A percentile compares a stretch with the other conserved stretches of the same genome.
phyloP scores from a whole-genome alignment of 139 green algal species.

The Closterium sp. region DNA sequence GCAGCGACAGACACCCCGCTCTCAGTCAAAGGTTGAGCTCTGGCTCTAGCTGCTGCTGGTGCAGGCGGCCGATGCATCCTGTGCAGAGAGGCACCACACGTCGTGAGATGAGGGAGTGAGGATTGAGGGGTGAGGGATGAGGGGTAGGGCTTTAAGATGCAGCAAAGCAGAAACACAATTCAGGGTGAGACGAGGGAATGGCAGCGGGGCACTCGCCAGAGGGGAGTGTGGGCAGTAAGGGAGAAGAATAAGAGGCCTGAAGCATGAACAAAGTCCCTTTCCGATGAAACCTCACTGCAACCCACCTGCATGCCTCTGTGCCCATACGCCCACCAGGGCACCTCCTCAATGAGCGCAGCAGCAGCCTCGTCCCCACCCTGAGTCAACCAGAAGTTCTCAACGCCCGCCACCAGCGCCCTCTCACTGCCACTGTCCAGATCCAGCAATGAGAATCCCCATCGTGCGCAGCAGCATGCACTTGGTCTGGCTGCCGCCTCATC shows the following conservation, averaged over 20 bases:
- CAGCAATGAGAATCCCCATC: constrained; percentile 77
- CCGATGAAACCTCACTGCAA: constrained; percentile 49
- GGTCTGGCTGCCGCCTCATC: constrained; percentile 38
- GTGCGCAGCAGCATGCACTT: constrained; percentile 78
- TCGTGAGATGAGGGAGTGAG: no score
- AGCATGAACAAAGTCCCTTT: no score
- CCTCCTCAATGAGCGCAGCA: constrained; percentile 60
- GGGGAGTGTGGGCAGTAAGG: no score
- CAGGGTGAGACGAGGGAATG: no score
- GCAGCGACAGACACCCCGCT: no score
- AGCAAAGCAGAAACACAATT: no score
- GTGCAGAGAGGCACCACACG: constrained; percentile 7
- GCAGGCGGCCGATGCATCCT: neutral
- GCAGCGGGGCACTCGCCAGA: no score
- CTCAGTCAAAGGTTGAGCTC: constrained; percentile 95
- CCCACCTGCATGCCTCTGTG: constrained; percentile 85
- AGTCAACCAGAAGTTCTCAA: constrained; percentile 55
- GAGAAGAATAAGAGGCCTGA: no score
- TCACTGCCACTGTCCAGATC: constrained; percentile 78
- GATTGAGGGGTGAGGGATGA: no score
- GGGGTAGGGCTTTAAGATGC: no score
- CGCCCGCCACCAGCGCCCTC: constrained; percentile 30
- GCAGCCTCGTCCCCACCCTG: constrained; percentile 33
- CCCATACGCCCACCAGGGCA: constrained; percentile 94
- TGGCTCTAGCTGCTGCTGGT: constrained; percentile 63